Evolutionary conservation across 441 rosid genomes (phyloP), one percentile per base, ranked within the genome.

Genomic region (Eutrema salsugineum): DNA sequence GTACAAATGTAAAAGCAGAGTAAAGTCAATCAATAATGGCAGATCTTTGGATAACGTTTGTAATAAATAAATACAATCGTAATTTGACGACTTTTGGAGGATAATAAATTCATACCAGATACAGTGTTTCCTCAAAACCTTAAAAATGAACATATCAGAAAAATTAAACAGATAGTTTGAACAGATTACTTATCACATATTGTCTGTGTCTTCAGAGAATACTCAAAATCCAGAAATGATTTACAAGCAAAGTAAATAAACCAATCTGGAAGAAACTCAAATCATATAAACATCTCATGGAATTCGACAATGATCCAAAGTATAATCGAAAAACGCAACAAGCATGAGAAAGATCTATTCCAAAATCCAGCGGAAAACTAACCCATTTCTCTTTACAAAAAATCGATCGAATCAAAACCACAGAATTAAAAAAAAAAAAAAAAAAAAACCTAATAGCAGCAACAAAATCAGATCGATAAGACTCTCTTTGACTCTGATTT

Each of bases 21-120:
- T 49, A 56, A 56, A 63, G 61, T 70, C 67, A 47, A 63, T 22
- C 48, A 56, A 57, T 56, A 56, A 63, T 43, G 27, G 27, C 60
- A 70, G 67, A 70, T 57, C 56, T 76, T 76, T 49, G 11, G 71
- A 70, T 56, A 63, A 75, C 28, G 35, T 28, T 32, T 65, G 57
- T 9, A 20, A 47, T 24, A n/a, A 4, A 6, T 8, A 8, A 30
- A 64, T 36, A 63, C 27, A 27, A 55, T 10, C 2, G 59, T 17
- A 64, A 16, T 2, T 17, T 24, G 64, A 73, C 16, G 44, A 66
- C 78, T 19, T 68, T 38, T 64, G 32, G 38, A 19, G 32, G 16
- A 46, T 46, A 68, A 15, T 11, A 38, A 54, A 55, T 75, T 68
- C 43, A 63, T 5, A 75, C 63, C 27, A 61, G 28, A 20, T 46